Evolutionary conservation across 179 eudicot genomes (phyloP).

Genomic region (Silene noctiflora): DNA sequence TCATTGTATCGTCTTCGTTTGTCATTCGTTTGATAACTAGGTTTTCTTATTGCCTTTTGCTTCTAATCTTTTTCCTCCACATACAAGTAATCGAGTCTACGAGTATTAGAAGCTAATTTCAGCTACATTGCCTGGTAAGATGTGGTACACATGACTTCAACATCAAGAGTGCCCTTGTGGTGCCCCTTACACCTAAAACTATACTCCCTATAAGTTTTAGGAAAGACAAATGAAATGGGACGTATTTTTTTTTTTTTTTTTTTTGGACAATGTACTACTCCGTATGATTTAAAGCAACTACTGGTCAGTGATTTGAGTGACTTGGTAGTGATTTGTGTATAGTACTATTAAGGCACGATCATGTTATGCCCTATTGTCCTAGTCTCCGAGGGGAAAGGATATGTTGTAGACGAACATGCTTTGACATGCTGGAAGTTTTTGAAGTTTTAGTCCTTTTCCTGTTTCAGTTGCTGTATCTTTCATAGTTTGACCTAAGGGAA

Average conservation of each 20-base stretch:
- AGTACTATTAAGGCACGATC: neutral
- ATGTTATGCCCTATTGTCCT: neutral
- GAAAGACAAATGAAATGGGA: neutral
- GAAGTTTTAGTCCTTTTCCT: neutral
- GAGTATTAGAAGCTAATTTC: neutral
- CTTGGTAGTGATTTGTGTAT: neutral
- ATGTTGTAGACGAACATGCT: neutral
- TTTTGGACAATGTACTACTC: neutral
- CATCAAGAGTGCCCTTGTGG: neutral
- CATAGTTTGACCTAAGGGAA: neutral
- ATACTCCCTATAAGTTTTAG: neutral
- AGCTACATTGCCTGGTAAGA: too few species aligned
- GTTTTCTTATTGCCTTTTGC: conserved; percentile 6
- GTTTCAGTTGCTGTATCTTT: neutral
- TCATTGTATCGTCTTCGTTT: neutral
- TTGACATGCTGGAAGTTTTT: conserved; percentile 5
- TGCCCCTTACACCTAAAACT: neutral
- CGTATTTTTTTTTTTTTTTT: neutral
- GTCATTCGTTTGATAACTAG: neutral
- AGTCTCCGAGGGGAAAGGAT: neutral
- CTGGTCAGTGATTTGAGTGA: neutral
- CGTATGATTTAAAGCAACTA: neutral
- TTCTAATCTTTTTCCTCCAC: neutral
- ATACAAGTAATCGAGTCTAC: neutral
- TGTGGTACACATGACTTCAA: neutral